These are phyloP conservation scores for Azolla pinnata DNA, from an alignment of 75 land plant species.

Conservation along the genomic window DNA sequence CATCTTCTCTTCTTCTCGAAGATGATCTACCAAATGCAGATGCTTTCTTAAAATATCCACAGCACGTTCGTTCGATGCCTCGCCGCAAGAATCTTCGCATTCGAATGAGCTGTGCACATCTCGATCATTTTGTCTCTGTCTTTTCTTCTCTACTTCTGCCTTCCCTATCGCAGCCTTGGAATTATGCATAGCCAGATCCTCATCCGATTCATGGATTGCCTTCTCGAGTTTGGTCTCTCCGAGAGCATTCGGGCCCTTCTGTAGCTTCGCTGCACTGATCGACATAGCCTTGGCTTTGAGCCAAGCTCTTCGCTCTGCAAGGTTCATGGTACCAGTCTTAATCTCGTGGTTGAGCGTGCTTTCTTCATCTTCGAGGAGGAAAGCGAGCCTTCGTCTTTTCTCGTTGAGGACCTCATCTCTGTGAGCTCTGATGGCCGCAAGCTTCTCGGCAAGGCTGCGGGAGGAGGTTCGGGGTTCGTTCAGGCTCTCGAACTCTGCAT, in stretches of 20 bases:
- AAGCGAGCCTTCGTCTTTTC: conserved; percentile 7
- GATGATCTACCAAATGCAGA: conserved; percentile 15
- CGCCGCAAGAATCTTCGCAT: no score
- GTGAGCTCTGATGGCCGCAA: conserved; percentile 12
- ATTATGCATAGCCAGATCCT: conserved; percentile 24
- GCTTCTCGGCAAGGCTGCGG: conserved; percentile 8
- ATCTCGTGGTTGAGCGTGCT: conserved; percentile 16
- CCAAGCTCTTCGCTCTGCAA: conserved; percentile 29
- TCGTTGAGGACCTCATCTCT: conserved; percentile 8
- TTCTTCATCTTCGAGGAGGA: conserved; percentile 21
- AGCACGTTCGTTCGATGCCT: conserved; percentile 18
- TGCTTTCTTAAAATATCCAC: conserved; percentile 29
- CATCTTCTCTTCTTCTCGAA: conserved; percentile 21
- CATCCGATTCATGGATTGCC: conserved; percentile 15
- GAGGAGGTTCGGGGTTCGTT: conserved; percentile 9
- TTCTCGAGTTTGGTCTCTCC: conserved; percentile 19
- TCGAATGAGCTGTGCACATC: conserved; percentile 5
- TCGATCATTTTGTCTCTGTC: conserved; percentile 11
- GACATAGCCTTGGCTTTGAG: conserved; percentile 19
- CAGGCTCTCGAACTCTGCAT: conserved; percentile 21
- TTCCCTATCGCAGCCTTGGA: conserved; percentile 23
- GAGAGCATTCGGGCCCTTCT: conserved; percentile 1
- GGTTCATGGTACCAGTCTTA: conserved; percentile 23
- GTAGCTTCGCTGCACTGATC: not conserved
- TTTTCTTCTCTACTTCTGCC: conserved; percentile 25